These are phyloP conservation scores for Solanum infundibuliforme DNA, from an alignment of 257 asterid genomes.

Conservation along the genomic window DNA sequence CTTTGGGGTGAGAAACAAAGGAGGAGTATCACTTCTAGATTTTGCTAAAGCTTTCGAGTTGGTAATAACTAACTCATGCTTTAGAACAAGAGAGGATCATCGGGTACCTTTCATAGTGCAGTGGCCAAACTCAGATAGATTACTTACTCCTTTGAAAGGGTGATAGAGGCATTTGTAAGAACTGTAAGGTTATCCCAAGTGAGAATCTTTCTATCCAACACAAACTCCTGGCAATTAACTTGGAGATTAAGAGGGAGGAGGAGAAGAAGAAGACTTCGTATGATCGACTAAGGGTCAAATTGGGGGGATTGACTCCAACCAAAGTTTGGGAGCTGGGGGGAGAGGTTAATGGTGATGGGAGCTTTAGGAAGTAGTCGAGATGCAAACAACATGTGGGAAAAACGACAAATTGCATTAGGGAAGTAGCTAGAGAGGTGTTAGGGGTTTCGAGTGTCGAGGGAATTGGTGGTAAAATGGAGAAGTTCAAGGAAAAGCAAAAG, in stretches of 20 bases:
- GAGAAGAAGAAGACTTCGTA: neutral
- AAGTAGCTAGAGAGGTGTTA: neutral
- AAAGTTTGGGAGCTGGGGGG: neutral
- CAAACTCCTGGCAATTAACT: neutral
- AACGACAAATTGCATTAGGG: neutral
- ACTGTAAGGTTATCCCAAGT: neutral
- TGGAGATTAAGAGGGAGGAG: neutral
- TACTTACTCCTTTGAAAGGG: neutral
- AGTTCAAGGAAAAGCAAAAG: neutral
- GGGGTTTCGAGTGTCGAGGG: neutral
- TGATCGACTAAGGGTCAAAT: neutral
- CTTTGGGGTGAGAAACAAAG: neutral
- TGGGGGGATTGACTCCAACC: neutral
- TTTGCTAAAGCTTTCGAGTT: neutral
- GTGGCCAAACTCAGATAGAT: neutral
- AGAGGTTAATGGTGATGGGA: neutral
- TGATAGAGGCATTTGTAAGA: neutral
- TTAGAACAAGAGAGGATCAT: neutral
- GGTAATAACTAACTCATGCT: neutral
- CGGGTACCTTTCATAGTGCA: neutral
- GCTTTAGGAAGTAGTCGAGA: no score
- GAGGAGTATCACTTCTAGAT: neutral
- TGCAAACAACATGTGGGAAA: neutral
- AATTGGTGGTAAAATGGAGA: neutral
- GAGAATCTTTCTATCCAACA: neutral